These are phyloP conservation scores for Kondoa malvinella DNA, from an alignment of 768 basidiomycete species.

Conservation along the genomic window DNA sequence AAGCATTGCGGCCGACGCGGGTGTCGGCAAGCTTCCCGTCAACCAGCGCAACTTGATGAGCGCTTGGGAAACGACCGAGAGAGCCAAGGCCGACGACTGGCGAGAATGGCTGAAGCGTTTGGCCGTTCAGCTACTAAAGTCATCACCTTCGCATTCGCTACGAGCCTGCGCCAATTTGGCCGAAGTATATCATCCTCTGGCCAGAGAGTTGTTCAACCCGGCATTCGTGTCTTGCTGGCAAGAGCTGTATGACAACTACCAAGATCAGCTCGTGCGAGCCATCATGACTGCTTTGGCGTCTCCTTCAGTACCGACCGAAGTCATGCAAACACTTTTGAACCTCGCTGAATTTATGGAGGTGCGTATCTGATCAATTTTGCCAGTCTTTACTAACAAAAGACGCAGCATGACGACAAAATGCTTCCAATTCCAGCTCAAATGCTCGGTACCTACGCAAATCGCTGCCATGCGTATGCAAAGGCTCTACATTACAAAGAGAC, in stretches of 20 bases:
- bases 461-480: constrained; percentile 88
- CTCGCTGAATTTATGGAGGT: constrained; percentile 91
- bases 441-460: constrained; percentile 81
- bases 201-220: constrained; percentile 89
- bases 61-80: constrained; percentile 68
- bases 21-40: constrained; percentile 72
- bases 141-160: constrained; percentile 94
- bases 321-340: constrained; percentile 78
- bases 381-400: not conserved
- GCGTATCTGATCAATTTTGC: not conserved
- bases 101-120: constrained; percentile 84
- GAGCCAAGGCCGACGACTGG: constrained; percentile 55
- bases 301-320: constrained; percentile 57
- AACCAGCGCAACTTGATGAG: constrained; percentile 95
- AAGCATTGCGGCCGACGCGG: constrained; percentile 39
- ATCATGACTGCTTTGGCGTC: constrained; percentile 70
- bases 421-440: constrained; percentile 84
- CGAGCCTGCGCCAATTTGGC: constrained; percentile 89
- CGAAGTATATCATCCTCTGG: constrained; percentile 74
- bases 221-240: constrained; percentile 97
- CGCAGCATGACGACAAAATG: constrained; percentile 71
- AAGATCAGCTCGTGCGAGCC: constrained; percentile 88
- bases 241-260: constrained; percentile 88
- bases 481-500: constrained; percentile 96
- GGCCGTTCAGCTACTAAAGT: constrained; percentile 89